A percentile compares a stretch with the other conserved stretches of the same genome.
These are phyloP conservation scores for Raddia distichophylla DNA, from an alignment of 176 grass and related monocot species.

Conservation along the genomic window DNA sequence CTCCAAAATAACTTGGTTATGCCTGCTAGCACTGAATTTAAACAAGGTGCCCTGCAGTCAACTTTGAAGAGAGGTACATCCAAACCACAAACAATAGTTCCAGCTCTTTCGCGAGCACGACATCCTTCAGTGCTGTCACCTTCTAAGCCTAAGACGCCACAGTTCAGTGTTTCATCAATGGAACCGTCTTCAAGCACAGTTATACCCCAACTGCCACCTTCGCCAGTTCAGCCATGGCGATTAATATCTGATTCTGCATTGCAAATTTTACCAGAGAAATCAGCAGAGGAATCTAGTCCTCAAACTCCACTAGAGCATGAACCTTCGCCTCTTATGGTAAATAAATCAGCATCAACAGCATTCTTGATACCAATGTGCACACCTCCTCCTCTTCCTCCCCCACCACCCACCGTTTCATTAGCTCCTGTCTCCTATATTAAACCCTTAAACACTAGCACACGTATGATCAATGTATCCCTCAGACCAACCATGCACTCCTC, in stretches of 20 bases:
- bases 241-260: slow-evolving; percentile 22
- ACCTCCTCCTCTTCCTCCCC: slow-evolving; percentile 55
- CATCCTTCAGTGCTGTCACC: slow-evolving; percentile 25
- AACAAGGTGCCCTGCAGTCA: slow-evolving; percentile 34
- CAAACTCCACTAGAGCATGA: slow-evolving; percentile 44
- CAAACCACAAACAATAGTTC: slow-evolving; percentile 31
- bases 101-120: background rate
- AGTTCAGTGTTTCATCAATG: slow-evolving; percentile 37
- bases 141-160: slow-evolving; percentile 38
- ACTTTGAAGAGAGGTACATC: slow-evolving; percentile 17
- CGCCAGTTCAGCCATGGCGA: slow-evolving; percentile 10
- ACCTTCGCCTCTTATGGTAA: slow-evolving; percentile 18
- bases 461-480: slow-evolving; percentile 47
- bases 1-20: slow-evolving; percentile 32
- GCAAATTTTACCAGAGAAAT: slow-evolving; percentile 20
- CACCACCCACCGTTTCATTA: slow-evolving; percentile 44
- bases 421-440: slow-evolving; percentile 32
- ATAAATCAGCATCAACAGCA: slow-evolving; percentile 49
- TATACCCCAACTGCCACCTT: slow-evolving; percentile 1
- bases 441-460: slow-evolving; percentile 39
- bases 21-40: slow-evolving; percentile 34
- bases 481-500: slow-evolving; percentile 38
- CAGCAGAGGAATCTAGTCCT: slow-evolving; percentile 35
- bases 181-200: slow-evolving; percentile 32
- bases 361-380: slow-evolving; percentile 31